phyloP scores from a whole-genome alignment of 164 flowering plant species.

The Santalum album region DNA sequence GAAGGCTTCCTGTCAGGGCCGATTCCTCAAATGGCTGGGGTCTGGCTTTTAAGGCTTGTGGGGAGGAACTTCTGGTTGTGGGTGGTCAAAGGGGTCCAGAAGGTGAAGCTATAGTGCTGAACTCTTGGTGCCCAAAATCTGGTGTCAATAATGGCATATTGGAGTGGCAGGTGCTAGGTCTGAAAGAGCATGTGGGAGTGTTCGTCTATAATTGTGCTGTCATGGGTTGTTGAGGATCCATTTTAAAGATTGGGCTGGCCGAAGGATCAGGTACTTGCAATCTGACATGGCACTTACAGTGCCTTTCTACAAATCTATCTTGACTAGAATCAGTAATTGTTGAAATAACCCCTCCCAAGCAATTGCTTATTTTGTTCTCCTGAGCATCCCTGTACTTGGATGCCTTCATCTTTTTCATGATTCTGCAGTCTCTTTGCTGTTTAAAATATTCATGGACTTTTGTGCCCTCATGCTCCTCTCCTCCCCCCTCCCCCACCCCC shows the following conservation, averaged over 20 bases:
- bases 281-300: conserved; percentile 9
- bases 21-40: conserved; percentile 71
- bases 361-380: conserved; percentile 9
- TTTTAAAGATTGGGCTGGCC: conserved; percentile 9
- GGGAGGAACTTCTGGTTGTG: conserved; percentile 44
- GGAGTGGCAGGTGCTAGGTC: conserved; percentile 52
- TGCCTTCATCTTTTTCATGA: conserved; percentile 2
- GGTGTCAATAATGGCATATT: conserved; percentile 29
- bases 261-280: conserved; percentile 11
- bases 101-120: conserved; percentile 51
- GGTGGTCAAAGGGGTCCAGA: conserved; percentile 61
- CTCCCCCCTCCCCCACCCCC: too few species aligned
- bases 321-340: conserved; percentile 12
- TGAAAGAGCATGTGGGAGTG: conserved; percentile 44
- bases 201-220: conserved; percentile 73
- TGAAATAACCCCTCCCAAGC: conserved; percentile 10
- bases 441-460: not conserved
- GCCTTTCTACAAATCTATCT: conserved; percentile 13
- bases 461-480: not conserved
- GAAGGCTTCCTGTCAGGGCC: conserved; percentile 56
- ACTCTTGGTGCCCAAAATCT: conserved; percentile 50
- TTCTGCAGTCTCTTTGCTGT: conserved; percentile 12
- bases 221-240: conserved; percentile 53
- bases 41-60: conserved; percentile 63
- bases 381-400: conserved; percentile 7